A percentile compares a stretch with the other conserved stretches of the same genome.
Conservation (phyloP, 148 eudicot species). For the Spergularia marina region DNA sequence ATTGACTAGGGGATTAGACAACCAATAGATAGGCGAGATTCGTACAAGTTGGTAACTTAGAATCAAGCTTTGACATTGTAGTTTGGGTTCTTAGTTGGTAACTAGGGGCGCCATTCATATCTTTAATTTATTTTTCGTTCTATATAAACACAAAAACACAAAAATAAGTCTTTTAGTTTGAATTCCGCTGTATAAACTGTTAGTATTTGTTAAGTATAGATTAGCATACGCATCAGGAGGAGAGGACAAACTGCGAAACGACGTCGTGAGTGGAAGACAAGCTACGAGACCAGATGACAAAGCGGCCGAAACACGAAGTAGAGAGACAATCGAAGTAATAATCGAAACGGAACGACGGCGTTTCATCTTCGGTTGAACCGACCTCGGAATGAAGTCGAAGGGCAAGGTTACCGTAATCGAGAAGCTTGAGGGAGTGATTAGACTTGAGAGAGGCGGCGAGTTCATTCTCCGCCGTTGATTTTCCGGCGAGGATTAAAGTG, state of each 20-base stretch:
- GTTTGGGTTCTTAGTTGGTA: too few relatives aligned
- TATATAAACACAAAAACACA: too few relatives aligned
- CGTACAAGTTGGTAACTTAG: too few relatives aligned
- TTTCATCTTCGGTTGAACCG: constrained; percentile 19
- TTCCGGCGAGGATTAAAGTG: constrained; percentile 49
- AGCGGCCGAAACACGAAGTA: constrained; percentile 60
- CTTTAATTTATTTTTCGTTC: too few relatives aligned
- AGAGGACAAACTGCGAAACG: constrained; percentile 55
- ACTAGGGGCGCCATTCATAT: too few relatives aligned
- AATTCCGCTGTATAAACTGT: too few relatives aligned
- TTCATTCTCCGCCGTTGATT: constrained; percentile 55
- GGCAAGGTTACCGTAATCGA: constrained; percentile 37
- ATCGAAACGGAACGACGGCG: constrained; percentile 37
- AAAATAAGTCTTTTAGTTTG: too few relatives aligned
- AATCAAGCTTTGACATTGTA: too few relatives aligned
- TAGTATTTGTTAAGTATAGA: too few relatives aligned
- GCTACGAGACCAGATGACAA: constrained; percentile 71
- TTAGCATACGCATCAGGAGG: too few relatives aligned
- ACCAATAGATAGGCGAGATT: too few relatives aligned
- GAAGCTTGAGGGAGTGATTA: constrained; percentile 40
- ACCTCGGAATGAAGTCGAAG: constrained; percentile 44
- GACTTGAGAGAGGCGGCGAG: constrained; percentile 39
- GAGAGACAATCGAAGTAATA: constrained; percentile 46
- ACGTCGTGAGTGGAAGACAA: constrained; percentile 79
- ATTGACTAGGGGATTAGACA: too few relatives aligned